Percentiles rank a stretch among this genome's conserved stretches.
These are phyloP conservation scores for Talaromyces borbonicus DNA, from an alignment of 495 filamentous ascomycete species.

Conservation along the genomic window DNA sequence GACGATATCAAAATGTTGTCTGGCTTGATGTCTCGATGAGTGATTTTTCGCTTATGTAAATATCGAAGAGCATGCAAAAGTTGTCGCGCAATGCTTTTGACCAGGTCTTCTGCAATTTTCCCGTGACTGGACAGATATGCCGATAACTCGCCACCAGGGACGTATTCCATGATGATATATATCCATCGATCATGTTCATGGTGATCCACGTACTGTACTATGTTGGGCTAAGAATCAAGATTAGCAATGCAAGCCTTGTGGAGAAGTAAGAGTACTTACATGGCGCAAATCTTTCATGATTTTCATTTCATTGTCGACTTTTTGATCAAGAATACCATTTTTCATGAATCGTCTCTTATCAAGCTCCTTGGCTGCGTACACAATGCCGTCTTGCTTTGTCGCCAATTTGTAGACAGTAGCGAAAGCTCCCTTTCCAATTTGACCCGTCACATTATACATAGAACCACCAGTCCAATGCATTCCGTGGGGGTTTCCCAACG, in stretches of 20 bases:
- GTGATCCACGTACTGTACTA: constrained; percentile 82
- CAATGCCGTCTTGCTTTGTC: constrained; percentile 63
- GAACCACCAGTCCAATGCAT: constrained; percentile 74
- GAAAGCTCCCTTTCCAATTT: constrained; percentile 88
- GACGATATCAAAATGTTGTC: constrained; percentile 87
- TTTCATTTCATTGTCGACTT: constrained; percentile 88
- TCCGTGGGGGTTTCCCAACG: constrained; percentile 35
- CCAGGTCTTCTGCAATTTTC: constrained; percentile 55
- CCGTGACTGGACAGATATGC: constrained; percentile 51
- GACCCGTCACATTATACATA: constrained; percentile 69
- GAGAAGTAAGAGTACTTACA: constrained; percentile 40
- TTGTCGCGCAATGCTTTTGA: constrained; percentile 61
- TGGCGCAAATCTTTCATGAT: constrained; percentile 82
- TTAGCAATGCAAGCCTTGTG: not conserved
- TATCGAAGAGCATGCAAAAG: constrained; percentile 77
- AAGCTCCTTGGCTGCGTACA: constrained; percentile 84
- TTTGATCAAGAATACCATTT: constrained; percentile 71
- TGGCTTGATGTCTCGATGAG: constrained; percentile 94
- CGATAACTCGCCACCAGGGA: constrained; percentile 77
- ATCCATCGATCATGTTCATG: constrained; percentile 66
- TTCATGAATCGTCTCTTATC: constrained; percentile 85
- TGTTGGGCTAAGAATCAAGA: constrained; percentile 57
- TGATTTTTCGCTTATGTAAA: constrained; percentile 75
- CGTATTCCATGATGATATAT: constrained; percentile 94
- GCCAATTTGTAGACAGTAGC: constrained; percentile 84